Percentiles rank a stretch among this genome's conserved stretches.
phyloP scores from a whole-genome alignment of 306 rosid species.

The Prinsepia uniflora region DNA sequence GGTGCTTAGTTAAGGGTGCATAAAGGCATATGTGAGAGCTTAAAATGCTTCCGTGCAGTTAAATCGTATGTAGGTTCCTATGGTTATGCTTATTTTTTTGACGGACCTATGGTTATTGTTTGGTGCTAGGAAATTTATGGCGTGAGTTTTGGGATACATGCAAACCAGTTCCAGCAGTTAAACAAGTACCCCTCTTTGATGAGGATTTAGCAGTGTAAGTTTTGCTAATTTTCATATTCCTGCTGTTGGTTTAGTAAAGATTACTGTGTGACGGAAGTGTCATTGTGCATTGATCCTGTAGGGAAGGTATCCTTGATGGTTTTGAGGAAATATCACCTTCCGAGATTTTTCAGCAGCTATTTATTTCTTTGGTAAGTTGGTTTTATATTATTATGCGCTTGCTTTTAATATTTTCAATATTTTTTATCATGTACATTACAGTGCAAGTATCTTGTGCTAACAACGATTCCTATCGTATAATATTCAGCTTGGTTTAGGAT shows the following conservation, averaged over 20 bases:
- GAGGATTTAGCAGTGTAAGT: slow-evolving; percentile 98
- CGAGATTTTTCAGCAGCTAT: slow-evolving; percentile 77
- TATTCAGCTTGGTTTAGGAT: slow-evolving; percentile 84
- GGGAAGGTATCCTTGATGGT: slow-evolving; percentile 84
- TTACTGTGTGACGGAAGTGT: slow-evolving; percentile 16
- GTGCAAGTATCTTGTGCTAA: slow-evolving; percentile 32
- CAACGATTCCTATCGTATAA: slow-evolving; percentile 37
- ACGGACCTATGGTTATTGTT: slow-evolving; percentile 4
- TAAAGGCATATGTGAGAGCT: neutral
- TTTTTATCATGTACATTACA: neutral
- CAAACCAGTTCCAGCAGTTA: slow-evolving; percentile 92
- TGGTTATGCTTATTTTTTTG: neutral
- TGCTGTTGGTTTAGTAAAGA: slow-evolving; percentile 13
- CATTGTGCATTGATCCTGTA: slow-evolving; percentile 34
- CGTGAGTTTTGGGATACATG: slow-evolving; percentile 90
- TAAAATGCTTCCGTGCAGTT: neutral
- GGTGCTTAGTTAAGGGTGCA: neutral
- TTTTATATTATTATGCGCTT: neutral
- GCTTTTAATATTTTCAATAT: neutral
- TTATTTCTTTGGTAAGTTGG: slow-evolving; percentile 81
- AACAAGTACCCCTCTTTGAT: slow-evolving; percentile 91
- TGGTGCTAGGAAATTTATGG: slow-evolving; percentile 85
- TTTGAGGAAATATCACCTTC: slow-evolving; percentile 77
- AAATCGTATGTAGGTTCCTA: neutral
- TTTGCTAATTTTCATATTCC: slow-evolving; percentile 5